Evolutionary conservation across 2,329 filamentous ascomycete genomes (phyloP).

Genomic region (Metarhizium album): DNA sequence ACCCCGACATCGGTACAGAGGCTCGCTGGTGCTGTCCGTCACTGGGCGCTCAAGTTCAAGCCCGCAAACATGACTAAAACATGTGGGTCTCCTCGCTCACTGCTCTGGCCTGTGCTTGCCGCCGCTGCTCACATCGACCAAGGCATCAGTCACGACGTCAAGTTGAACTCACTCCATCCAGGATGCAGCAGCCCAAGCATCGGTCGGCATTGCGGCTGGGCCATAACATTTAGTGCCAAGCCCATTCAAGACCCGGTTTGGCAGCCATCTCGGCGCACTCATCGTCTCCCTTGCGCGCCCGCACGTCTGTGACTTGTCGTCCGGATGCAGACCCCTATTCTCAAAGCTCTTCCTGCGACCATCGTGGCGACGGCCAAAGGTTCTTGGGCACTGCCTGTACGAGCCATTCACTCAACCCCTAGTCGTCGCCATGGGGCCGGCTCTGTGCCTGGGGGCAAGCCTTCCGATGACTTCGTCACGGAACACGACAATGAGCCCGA

Average conservation of each 20-base stretch:
- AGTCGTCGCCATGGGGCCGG: conserved; percentile 8
- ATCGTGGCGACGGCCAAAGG: conserved; percentile 13
- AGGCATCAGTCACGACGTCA: neutral
- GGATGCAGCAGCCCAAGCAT: neutral
- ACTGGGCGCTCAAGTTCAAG: neutral
- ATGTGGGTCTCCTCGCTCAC: neutral
- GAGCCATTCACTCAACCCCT: conserved; percentile 15
- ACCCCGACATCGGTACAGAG: no score
- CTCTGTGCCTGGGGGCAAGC: conserved; percentile 16
- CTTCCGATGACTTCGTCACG: conserved; percentile 15
- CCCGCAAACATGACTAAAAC: neutral
- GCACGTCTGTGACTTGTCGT: conserved; percentile 10
- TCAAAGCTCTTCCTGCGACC: conserved; percentile 18
- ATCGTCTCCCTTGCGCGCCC: neutral
- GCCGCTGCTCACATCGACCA: neutral
- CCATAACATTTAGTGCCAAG: neutral
- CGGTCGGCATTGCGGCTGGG: neutral
- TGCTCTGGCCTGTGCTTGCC: neutral
- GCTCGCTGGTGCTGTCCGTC: no score
- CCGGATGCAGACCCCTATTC: conserved; percentile 21
- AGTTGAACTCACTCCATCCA: neutral
- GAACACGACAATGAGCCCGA: conserved; percentile 19
- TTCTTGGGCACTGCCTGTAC: conserved; percentile 11
- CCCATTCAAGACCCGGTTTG: neutral
- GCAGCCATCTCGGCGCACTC: neutral